phyloP scores from a whole-genome alignment of 1,284 basidiomycete genomes.

The Entoloma clypeatum region DNA sequence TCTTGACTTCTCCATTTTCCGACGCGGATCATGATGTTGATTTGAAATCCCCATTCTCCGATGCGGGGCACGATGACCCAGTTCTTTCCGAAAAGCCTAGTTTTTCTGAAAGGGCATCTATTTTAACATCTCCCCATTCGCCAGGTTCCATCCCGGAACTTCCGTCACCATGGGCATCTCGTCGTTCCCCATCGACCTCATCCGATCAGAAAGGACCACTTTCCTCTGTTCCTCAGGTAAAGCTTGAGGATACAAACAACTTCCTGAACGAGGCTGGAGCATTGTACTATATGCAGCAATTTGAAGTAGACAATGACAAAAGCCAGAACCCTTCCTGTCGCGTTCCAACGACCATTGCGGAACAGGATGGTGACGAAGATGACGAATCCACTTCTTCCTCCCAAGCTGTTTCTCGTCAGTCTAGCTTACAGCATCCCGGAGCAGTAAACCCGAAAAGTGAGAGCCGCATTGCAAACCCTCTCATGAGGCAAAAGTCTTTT shows the following conservation, averaged over 20 bases:
- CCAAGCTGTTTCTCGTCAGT: constrained; percentile 10
- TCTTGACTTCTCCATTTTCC: constrained; percentile 25
- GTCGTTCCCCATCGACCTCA: constrained; percentile 11
- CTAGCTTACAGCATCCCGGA: constrained; percentile 6
- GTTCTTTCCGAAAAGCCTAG: background rate
- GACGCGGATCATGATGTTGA: constrained; percentile 10
- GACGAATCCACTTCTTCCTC: constrained; percentile 15
- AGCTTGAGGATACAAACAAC: constrained; percentile 33
- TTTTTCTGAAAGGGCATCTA: constrained; percentile 13
- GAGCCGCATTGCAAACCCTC: constrained; percentile 14
- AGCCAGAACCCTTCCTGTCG: constrained; percentile 25
- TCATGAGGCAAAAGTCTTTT: constrained; percentile 37
- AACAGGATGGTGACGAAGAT: constrained; percentile 28
- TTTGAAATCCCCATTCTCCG: background rate
- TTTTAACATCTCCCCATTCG: constrained; percentile 22
- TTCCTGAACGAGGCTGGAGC: constrained; percentile 59
- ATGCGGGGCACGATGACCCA: background rate
- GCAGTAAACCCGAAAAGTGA: constrained; percentile 14
- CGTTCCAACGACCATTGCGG: constrained; percentile 39
- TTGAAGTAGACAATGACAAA: constrained; percentile 33
- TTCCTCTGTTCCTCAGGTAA: constrained; percentile 9
- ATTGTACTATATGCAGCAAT: constrained; percentile 65
- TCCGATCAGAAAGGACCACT: constrained; percentile 8
- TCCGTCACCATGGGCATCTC: constrained; percentile 7
- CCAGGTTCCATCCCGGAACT: constrained; percentile 9